Conservation (phyloP, 805 yeast genomes). For the Wickerhamiella nectarea region DNA sequence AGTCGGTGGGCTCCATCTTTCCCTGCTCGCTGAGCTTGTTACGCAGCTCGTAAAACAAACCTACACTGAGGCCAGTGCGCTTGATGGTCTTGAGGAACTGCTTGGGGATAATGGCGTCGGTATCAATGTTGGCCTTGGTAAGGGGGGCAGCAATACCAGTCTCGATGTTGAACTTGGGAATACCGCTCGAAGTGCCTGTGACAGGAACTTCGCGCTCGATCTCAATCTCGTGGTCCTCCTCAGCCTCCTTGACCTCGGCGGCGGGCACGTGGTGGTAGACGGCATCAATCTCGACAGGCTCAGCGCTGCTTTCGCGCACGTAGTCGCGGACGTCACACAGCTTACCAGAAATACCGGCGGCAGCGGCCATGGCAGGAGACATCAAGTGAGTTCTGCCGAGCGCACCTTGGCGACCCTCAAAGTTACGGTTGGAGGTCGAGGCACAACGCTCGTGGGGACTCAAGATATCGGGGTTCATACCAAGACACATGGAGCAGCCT, state of each 20-base stretch:
- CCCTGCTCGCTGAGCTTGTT: slow-evolving; percentile 48
- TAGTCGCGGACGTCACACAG: slow-evolving; percentile 82
- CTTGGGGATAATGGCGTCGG: slow-evolving; percentile 97
- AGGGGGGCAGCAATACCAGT: slow-evolving; percentile 88
- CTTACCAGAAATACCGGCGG: slow-evolving; percentile 87
- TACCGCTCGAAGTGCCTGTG: slow-evolving; percentile 35
- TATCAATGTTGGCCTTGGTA: slow-evolving; percentile 89
- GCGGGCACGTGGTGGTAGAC: slow-evolving; percentile 19
- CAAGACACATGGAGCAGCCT: slow-evolving; percentile 98
- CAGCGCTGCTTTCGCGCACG: slow-evolving; percentile 26
- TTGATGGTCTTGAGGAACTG: slow-evolving; percentile 96
- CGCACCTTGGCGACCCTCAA: slow-evolving; percentile 99
- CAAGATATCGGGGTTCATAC: slow-evolving; percentile 97
- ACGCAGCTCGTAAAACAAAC: slow-evolving; percentile 85
- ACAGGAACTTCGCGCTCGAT: slow-evolving; percentile 23
- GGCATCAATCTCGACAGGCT: slow-evolving; percentile 16
- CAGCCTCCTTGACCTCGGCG: slow-evolving; percentile 38
- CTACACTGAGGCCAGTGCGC: slow-evolving; percentile 82
- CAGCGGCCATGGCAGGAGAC: slow-evolving; percentile 99
- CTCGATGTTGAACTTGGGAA: slow-evolving; percentile 61
- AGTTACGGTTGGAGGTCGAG: slow-evolving; percentile 95
- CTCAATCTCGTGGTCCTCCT: slow-evolving; percentile 20
- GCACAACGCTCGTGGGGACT: slow-evolving; percentile 96
- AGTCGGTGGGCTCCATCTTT: slow-evolving; percentile 60
- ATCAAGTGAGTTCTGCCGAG: slow-evolving; percentile 87